A percentile compares a stretch with the other conserved stretches of the same genome.
These are phyloP conservation scores for Rhododendron griersonianum DNA, from an alignment of 148 eudicot species.

Conservation along the genomic window DNA sequence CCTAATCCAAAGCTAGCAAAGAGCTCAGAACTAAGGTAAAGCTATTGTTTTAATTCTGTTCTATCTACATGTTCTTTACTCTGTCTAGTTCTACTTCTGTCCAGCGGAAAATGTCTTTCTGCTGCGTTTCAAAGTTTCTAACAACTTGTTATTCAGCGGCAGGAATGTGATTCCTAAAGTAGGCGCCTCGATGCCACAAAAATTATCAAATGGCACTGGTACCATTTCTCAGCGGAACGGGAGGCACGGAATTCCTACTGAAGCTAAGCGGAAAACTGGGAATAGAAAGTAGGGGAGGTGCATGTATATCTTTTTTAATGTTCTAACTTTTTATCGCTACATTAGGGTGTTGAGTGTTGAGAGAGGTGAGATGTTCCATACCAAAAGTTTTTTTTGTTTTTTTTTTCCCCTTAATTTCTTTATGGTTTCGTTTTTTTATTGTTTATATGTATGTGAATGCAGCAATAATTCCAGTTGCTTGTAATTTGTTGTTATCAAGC, in stretches of 20 bases:
- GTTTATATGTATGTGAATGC: constrained; percentile 22
- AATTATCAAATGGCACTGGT: constrained; percentile 39
- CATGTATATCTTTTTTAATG: not conserved
- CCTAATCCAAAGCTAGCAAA: constrained; percentile 39
- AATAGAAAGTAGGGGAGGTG: constrained; percentile 47
- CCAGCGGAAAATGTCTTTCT: not conserved
- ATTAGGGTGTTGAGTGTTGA: constrained; percentile 12
- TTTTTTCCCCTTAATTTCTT: not conserved
- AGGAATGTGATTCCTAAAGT: constrained; percentile 44
- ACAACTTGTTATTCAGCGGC: constrained; percentile 28
- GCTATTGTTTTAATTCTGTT: not conserved
- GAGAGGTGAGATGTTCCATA: not conserved
- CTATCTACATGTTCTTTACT: not conserved
- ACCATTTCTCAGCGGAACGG: constrained; percentile 41
- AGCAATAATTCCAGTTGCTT: constrained; percentile 85
- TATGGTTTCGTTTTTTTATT: constrained; percentile 5
- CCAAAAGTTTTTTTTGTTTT: not conserved
- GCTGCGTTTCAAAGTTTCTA: constrained; percentile 5
- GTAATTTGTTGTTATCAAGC: constrained; percentile 20
- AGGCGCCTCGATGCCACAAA: constrained; percentile 52
- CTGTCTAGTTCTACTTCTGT: not conserved
- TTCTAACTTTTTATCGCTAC: constrained; percentile 15
- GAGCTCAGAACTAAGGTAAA: constrained; percentile 69
- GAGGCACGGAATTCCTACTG: constrained; percentile 48
- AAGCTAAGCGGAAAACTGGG: constrained; percentile 58